These are phyloP conservation scores for Sarocladium brachiariae DNA, from an alignment of 2,329 filamentous ascomycete species.

Conservation along the genomic window DNA sequence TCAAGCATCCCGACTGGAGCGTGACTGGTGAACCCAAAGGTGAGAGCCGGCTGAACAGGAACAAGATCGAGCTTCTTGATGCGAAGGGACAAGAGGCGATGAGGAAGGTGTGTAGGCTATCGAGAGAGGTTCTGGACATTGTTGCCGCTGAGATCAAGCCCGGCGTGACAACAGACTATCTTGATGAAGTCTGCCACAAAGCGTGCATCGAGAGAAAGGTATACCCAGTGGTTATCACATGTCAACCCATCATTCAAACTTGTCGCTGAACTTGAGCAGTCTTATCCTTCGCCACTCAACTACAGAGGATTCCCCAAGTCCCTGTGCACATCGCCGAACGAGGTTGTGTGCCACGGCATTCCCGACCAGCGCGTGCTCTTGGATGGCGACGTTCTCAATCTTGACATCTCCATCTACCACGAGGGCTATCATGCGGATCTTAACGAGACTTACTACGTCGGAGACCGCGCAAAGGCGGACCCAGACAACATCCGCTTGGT, in stretches of 20 bases:
- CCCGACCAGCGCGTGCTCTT: slow-evolving; percentile 80
- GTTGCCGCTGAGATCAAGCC: slow-evolving; percentile 76
- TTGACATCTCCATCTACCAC: slow-evolving; percentile 92
- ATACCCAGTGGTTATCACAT: slow-evolving; percentile 28
- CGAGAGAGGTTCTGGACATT: slow-evolving; percentile 87
- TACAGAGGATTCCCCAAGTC: slow-evolving; percentile 97
- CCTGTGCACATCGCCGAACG: slow-evolving; percentile 91
- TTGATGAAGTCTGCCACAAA: slow-evolving; percentile 92
- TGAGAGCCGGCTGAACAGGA: slow-evolving; percentile 57
- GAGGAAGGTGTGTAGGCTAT: slow-evolving; percentile 83
- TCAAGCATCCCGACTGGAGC: slow-evolving; percentile 81
- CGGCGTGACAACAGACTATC: slow-evolving; percentile 89
- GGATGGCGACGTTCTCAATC: slow-evolving; percentile 95
- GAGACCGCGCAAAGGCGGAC: slow-evolving; percentile 75
- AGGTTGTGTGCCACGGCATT: slow-evolving; percentile 98
- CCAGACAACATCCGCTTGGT: slow-evolving; percentile 83
- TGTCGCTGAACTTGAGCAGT: slow-evolving; percentile 41
- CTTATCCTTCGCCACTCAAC: slow-evolving; percentile 90
- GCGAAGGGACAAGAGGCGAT: slow-evolving; percentile 78
- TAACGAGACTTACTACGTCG: slow-evolving; percentile 98
- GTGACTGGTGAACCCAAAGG: slow-evolving; percentile 67
- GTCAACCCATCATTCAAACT: no score
- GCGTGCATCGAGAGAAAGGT: slow-evolving; percentile 90
- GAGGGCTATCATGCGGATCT: slow-evolving; percentile 92
- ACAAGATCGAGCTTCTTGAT: slow-evolving; percentile 77